phyloP scores from a whole-genome alignment of 495 filamentous ascomycete species.

The Lasiosphaeria miniovina region DNA sequence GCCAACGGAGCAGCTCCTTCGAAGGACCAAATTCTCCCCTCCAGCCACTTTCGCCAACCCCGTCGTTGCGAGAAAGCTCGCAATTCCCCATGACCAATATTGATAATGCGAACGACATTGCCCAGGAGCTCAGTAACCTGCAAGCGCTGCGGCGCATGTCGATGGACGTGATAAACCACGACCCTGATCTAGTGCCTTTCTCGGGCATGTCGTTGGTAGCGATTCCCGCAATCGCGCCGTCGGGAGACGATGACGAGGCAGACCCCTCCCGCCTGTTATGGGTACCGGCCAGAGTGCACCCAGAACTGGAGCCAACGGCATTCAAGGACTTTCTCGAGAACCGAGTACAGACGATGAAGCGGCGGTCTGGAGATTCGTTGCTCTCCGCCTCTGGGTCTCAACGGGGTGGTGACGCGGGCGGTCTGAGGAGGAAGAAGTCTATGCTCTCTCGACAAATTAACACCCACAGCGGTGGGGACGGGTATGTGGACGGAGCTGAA shows the following conservation, averaged over 20 bases:
- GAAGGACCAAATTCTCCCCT: slow-evolving; percentile 46
- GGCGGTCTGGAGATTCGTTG: slow-evolving; percentile 70
- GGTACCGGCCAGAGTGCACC: slow-evolving; percentile 93
- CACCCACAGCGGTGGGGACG: slow-evolving; percentile 57
- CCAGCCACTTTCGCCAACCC: slow-evolving; percentile 54
- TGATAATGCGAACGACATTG: slow-evolving; percentile 87
- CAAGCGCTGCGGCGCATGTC: slow-evolving; percentile 96
- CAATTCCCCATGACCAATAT: slow-evolving; percentile 88
- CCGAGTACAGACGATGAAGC: slow-evolving; percentile 80
- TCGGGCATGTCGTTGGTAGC: slow-evolving; percentile 54
- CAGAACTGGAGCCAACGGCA: slow-evolving; percentile 91
- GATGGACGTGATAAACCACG: slow-evolving; percentile 91
- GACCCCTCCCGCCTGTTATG: slow-evolving; percentile 88
- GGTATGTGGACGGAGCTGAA: slow-evolving; percentile 86
- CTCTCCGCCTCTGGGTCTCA: slow-evolving; percentile 65
- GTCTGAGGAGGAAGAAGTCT: slow-evolving; percentile 83
- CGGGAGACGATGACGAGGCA: slow-evolving; percentile 74
- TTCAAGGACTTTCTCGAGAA: slow-evolving; percentile 97
- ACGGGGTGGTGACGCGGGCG: slow-evolving; percentile 53
- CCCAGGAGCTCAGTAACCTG: slow-evolving; percentile 91
- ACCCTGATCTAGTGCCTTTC: slow-evolving; percentile 91
- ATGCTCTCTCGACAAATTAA: slow-evolving; percentile 95
- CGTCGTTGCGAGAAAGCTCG: slow-evolving; percentile 59
- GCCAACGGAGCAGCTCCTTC: slow-evolving; percentile 44
- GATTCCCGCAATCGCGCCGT: slow-evolving; percentile 72